Evolutionary conservation across 2,329 filamentous ascomycete genomes (phyloP), one percentile per base, ranked within the genome.

Genomic region (Aspergillus vadensis): DNA sequence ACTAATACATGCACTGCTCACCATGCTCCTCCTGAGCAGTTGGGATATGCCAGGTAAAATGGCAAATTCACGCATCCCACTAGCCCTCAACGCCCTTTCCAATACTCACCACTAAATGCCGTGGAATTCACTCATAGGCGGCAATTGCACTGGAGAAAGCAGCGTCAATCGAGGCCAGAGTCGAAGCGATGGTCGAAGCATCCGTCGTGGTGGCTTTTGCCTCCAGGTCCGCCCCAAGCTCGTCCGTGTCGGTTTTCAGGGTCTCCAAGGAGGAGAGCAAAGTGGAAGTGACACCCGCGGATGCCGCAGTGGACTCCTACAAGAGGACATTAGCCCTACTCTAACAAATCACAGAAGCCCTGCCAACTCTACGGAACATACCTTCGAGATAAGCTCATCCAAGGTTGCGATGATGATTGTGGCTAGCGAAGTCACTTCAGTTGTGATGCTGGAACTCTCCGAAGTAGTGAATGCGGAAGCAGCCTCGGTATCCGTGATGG

Each of bases 61-160:
- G 32, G 32, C 6, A 36, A 1, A 2, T 15, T 12, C 12, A 36
- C 4, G 32, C 32, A 36, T 5, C 6, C 0, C 12, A 36, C 32
- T 36, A 14, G 32, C 32, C 5, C 12, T 5, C 5, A 36, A 36
- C 12, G 12, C 12, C 32, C 32, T 36, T 36, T 2, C 2, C 12
- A 36, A 2, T 5, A 5, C 32, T 36, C 5, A 36, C 10, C 14
- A 15, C 32, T 36, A 5, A 14, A 14, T 14, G 5, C 12, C 5
- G 12, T 1, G 10, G 12, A 36, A 27, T 7, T 8, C 19, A 51
- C 48, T 51, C 48, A 41, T 53, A 53, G 6, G 51, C 51, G n/a
- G 51, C 36, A 17, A 53, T 39, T 23, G 51, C 51, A 43, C 51
- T 53, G 3, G 51, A 32, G 21, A 53, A 53, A 10, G 51, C 51